Evolutionary conservation across 805 yeast genomes (phyloP).

Genomic region (Candida peoriensis): DNA sequence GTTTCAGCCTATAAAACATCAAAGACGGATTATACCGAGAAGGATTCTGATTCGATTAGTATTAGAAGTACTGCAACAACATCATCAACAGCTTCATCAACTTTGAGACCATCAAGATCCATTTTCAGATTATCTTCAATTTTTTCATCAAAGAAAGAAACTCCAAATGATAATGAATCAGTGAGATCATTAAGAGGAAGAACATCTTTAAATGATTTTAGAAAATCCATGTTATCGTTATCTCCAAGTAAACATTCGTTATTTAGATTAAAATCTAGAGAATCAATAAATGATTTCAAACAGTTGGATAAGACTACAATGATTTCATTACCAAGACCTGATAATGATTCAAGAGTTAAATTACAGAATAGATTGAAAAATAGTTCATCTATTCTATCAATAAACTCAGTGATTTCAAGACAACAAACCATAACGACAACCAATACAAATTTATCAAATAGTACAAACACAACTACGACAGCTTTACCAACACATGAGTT

Average conservation of each 20-base stretch:
- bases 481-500: conserved; percentile 24
- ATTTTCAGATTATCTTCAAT: conserved; percentile 23
- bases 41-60: conserved; percentile 18
- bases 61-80: conserved; percentile 13
- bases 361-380: conserved; percentile 48
- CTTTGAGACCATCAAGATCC: conserved; percentile 21
- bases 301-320: conserved; percentile 28
- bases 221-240: conserved; percentile 26
- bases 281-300: conserved; percentile 20
- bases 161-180: conserved; percentile 17
- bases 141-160: conserved; percentile 17
- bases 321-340: conserved; percentile 56
- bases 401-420: conserved; percentile 24
- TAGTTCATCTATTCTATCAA: conserved; percentile 42
- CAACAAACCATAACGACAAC: conserved; percentile 13
- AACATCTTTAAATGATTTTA: conserved; percentile 23
- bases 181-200: conserved; percentile 21
- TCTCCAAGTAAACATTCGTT: conserved; percentile 18
- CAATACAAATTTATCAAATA: conserved; percentile 2
- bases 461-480: background rate
- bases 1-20: conserved; percentile 4
- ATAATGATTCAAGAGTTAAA: conserved; percentile 49
- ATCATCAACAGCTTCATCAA: conserved; percentile 18
- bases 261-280: conserved; percentile 19
- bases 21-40: conserved; percentile 1